Evolutionary conservation across 495 filamentous ascomycete species (phyloP).

Genomic region (Bathelium albidoporum): DNA sequence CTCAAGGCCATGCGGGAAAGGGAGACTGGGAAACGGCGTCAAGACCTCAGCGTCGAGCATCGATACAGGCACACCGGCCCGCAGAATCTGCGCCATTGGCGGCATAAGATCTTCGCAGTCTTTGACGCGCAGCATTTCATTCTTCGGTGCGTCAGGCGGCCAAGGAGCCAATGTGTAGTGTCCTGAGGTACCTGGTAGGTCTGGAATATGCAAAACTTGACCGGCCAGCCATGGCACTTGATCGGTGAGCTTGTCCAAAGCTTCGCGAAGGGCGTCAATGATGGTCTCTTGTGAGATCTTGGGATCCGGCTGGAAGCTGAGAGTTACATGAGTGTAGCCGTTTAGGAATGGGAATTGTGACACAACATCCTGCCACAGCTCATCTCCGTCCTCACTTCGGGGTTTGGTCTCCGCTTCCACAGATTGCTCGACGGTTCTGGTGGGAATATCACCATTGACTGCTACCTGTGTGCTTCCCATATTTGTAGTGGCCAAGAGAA

Average conservation of each 20-base stretch:
- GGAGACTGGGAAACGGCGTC: conserved; percentile 24
- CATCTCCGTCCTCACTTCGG: background rate
- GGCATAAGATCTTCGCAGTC: conserved; percentile 21
- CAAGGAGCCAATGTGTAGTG: conserved; percentile 20
- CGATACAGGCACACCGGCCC: conserved; percentile 19
- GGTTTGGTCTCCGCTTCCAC: background rate
- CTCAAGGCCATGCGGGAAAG: conserved; percentile 11
- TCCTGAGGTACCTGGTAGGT: conserved; percentile 22
- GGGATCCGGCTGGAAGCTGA: conserved; percentile 23
- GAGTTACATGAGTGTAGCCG: conserved; percentile 31
- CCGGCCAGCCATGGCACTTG: conserved; percentile 30
- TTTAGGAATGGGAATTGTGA: conserved; percentile 36
- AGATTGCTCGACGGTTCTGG: background rate
- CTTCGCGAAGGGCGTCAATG: conserved; percentile 20
- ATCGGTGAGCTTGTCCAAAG: conserved; percentile 20
- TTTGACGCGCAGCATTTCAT: conserved; percentile 21
- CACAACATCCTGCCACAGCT: conserved; percentile 25
- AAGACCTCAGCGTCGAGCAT: conserved; percentile 28
- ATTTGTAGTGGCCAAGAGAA: background rate
- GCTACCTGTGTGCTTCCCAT: background rate
- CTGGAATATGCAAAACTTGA: conserved; percentile 25
- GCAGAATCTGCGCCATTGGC: conserved; percentile 20
- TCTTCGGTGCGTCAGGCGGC: background rate
- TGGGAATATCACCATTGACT: background rate
- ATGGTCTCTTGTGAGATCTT: conserved; percentile 12